phyloP scores from a whole-genome alignment of 805 yeast species.

The Candida michaelii region DNA sequence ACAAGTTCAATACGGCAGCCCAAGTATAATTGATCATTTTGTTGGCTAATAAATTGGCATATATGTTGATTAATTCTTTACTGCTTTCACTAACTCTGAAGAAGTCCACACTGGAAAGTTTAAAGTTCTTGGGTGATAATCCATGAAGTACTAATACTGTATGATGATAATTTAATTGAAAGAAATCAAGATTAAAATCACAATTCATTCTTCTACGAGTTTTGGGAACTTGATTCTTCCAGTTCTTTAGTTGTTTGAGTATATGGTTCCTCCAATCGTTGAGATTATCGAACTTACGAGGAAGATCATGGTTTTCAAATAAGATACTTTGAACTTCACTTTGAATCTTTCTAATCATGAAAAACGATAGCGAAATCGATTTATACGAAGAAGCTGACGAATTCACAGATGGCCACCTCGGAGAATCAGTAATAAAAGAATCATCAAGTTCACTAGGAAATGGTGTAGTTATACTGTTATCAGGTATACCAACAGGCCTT shows the following conservation, averaged over 20 bases:
- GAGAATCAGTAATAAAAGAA: constrained; percentile 43
- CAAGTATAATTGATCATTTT: constrained; percentile 79
- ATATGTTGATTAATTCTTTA: constrained; percentile 62
- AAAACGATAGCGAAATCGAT: constrained; percentile 62
- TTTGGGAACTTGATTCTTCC: constrained; percentile 62
- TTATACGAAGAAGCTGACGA: constrained; percentile 48
- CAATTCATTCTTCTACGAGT: constrained; percentile 64
- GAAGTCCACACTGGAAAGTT: constrained; percentile 54
- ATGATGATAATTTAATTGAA: constrained; percentile 75
- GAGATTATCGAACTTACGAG: constrained; percentile 55
- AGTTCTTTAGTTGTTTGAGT: constrained; percentile 51
- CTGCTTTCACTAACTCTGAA: constrained; percentile 61
- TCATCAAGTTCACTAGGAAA: constrained; percentile 80
- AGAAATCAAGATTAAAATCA: constrained; percentile 67
- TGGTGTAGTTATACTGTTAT: constrained; percentile 67
- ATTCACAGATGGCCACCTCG: not conserved
- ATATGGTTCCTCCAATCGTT: constrained; percentile 65
- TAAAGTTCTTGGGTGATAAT: constrained; percentile 66
- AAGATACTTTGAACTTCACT: constrained; percentile 71
- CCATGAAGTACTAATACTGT: constrained; percentile 73
- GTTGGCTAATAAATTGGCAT: constrained; percentile 54
- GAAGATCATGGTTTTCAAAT: constrained; percentile 71
- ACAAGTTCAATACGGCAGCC: constrained; percentile 88
- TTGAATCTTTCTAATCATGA: constrained; percentile 70
- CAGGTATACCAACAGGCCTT: constrained; percentile 87